Percentiles rank a stretch among this genome's conserved stretches.
These are phyloP conservation scores for Niebla homalea DNA, from an alignment of 495 filamentous ascomycete genomes.

Conservation along the genomic window DNA sequence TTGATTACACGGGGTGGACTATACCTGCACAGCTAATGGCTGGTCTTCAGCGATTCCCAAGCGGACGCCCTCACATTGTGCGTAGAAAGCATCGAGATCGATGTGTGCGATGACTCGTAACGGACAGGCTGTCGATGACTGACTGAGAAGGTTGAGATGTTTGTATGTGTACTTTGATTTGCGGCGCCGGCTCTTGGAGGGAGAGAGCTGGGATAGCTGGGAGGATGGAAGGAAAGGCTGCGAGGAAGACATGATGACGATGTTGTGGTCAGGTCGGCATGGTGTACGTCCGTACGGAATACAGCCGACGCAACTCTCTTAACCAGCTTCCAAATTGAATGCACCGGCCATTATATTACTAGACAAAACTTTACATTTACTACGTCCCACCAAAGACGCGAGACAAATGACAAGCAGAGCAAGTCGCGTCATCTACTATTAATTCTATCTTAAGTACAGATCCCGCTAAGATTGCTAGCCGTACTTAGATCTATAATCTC, in stretches of 20 bases:
- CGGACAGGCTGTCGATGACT: constrained; percentile 57
- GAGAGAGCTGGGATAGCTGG: constrained; percentile 24
- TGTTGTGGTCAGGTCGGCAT: too few species aligned
- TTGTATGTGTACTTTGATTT: constrained; percentile 72
- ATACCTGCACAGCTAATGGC: constrained; percentile 80
- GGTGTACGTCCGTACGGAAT: too few species aligned
- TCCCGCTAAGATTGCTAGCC: not conserved
- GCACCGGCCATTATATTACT: not conserved
- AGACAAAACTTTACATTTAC: not conserved
- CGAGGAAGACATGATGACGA: constrained; percentile 26
- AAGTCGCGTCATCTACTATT: constrained; percentile 6
- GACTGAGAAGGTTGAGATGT: constrained; percentile 61
- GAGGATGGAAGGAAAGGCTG: constrained; percentile 29
- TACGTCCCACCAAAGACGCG: not conserved
- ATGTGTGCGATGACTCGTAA: constrained; percentile 82
- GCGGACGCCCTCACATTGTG: constrained; percentile 88
- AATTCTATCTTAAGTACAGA: too few species aligned
- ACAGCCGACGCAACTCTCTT: not conserved
- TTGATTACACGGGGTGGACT: not conserved
- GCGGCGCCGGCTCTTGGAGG: constrained; percentile 20
- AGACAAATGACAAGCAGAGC: not conserved
- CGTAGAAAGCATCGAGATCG: constrained; percentile 96
- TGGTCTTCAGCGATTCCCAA: constrained; percentile 57
- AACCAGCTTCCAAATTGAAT: not conserved
- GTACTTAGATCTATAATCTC: not conserved